Conservation (phyloP, 805 yeast species). For the Kregervanrija pseudodelftensis region DNA sequence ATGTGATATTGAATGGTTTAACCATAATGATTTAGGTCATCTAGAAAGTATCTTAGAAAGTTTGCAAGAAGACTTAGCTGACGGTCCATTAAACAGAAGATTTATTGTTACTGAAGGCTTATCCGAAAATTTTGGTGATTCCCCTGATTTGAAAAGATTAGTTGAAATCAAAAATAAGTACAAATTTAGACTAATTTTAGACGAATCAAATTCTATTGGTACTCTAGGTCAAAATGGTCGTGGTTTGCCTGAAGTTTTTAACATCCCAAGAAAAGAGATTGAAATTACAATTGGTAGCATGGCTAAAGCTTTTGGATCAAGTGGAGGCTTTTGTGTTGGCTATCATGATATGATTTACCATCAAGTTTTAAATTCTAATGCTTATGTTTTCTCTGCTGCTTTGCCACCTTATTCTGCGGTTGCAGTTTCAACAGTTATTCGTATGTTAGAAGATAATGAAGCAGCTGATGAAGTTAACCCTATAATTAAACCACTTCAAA, state of each 20-base stretch:
- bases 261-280: constrained; percentile 60
- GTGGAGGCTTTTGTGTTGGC: constrained; percentile 95
- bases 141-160: constrained; percentile 60
- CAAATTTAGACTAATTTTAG: constrained; percentile 81
- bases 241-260: constrained; percentile 73
- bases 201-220: constrained; percentile 84
- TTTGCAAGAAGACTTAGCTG: constrained; percentile 49
- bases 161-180: constrained; percentile 70
- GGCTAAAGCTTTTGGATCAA: constrained; percentile 72
- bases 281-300: constrained; percentile 85
- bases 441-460: constrained; percentile 35
- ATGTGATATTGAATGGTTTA: constrained; percentile 74
- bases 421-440: constrained; percentile 44
- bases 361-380: constrained; percentile 84
- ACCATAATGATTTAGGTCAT: constrained; percentile 85
- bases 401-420: constrained; percentile 86
- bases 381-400: constrained; percentile 91
- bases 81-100: constrained; percentile 80
- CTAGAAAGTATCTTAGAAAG: constrained; percentile 63
- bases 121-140: constrained; percentile 75
- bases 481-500: constrained; percentile 31
- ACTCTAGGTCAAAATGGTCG: constrained; percentile 78
- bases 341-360: constrained; percentile 76
- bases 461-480: constrained; percentile 29
- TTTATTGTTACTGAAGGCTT: constrained; percentile 89